Base-by-base conservation (phyloP, 768 basidiomycete species). In the Phylloporus arenicola region DNA sequence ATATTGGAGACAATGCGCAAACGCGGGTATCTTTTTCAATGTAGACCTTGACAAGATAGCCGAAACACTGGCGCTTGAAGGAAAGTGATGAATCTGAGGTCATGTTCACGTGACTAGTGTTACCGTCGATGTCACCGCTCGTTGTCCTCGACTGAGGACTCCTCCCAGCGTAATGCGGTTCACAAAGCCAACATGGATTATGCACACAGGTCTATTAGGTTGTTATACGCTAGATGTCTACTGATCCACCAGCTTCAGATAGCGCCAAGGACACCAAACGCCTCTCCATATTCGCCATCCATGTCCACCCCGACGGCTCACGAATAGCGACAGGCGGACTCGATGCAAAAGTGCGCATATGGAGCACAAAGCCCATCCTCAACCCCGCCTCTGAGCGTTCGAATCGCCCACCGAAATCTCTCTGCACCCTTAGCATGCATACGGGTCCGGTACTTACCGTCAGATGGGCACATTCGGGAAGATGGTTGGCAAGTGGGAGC, bases 251-350 rank as follows among this genome's bases (percentile, higher is more conserved):
- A 10, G 27, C 22, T 14, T 43, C 25, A 77, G 75, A 78, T 47
- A 69, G 64, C 22, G 65, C 72, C 19, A 88, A 84, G 51, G 67
- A 64, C 39, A 62, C 68, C 46, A 92, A 91, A 59, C 78, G 83
- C 39, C 74, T 86, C 19, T 86, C 91, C 19, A 93, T 98, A 58
- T 97, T 92, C 75, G 88, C 91, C 8, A 81, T 95, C 17, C 86
- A 92, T 58, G 91, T 96, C 10, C 94, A 97, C 60, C 95, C 95
- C 0, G 95, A 99, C 62, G 90, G 90, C 55, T 92, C 91, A 17
- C 82, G 95, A 16, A 86, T 99, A 58, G 95, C 96, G n/a, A 99
- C 95, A 1, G 96, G 93, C 25, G 93, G 94, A 2, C 77, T 99
- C 47, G 95, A 99, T 67, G 87, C 91, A 35, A 94, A 93, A 73